Evolutionary conservation across 2,329 filamentous ascomycete species (phyloP).

Genomic region (Huntiella omanensis): DNA sequence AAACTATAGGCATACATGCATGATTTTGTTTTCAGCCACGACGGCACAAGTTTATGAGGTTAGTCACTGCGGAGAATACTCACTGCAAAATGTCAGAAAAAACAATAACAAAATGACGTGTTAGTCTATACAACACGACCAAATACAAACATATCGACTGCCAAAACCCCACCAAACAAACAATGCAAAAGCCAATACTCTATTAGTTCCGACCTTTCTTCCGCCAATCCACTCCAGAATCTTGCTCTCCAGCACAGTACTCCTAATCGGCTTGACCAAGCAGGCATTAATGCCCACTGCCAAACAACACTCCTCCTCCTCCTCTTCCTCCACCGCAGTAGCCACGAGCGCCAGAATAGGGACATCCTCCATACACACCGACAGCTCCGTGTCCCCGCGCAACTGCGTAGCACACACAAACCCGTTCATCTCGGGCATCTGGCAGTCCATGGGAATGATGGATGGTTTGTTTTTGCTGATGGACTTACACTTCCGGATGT

Average conservation of each 20-base stretch:
- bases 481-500: constrained; percentile 36
- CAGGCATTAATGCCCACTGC: constrained; percentile 63
- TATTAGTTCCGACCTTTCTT: too few species aligned
- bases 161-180: too few species aligned
- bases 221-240: not conserved
- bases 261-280: constrained; percentile 51
- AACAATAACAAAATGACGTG: too few species aligned
- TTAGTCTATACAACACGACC: too few species aligned
- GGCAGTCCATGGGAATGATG: constrained; percentile 62
- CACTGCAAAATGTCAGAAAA: too few species aligned
- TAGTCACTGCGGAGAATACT: too few species aligned
- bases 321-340: constrained; percentile 52
- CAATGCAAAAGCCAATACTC: too few species aligned
- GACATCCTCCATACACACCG: constrained; percentile 36
- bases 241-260: constrained; percentile 2
- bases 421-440: constrained; percentile 60
- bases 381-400: constrained; percentile 1
- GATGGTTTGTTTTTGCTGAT: constrained; percentile 36
- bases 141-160: too few species aligned
- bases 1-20: too few species aligned
- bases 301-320: constrained; percentile 55
- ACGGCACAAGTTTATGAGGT: too few species aligned
- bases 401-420: constrained; percentile 54
- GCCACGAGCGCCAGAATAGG: constrained; percentile 72
- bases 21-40: too few species aligned